Evolutionary conservation across 768 basidiomycete species (phyloP), one percentile per base, ranked within the genome.

Genomic region (Coprinellus micaceus): DNA sequence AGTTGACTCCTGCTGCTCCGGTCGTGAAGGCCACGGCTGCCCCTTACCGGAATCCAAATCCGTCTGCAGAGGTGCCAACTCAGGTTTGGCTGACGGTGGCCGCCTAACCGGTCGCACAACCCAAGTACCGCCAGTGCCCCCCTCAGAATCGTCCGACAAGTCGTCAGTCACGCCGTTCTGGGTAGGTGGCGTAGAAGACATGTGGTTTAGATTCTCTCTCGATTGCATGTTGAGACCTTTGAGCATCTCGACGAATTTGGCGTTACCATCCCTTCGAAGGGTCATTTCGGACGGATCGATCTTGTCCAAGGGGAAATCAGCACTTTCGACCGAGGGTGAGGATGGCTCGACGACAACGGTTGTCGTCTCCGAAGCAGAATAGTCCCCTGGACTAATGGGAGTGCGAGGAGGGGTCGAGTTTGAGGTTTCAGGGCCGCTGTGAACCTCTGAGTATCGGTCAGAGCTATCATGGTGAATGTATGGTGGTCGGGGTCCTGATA

Each of bases 341-440:
- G 66, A 66, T 15, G 71, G 62, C 22, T 66, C 69, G 29, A 61
- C 54, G 37, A 64, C 48, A 10, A 63, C 36, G 19, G 60, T 51
- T 39, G 62, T 61, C 39, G 59, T 61, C 29, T 60, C 62, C 15
- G 60, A 58, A 13, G 63, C 55, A 29, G 62, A 62, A 41, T 63
- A 62, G 24, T 73, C 70, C 7, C 71, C 69, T 40, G 81, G 77
- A 58, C 79, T 84, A 52, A 81, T 73, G 11, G 88, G 88, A 46
- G 86, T 88, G 36, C 80, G 81, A 47, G 86, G 84, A 25, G 86
- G 83, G 11, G 78, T 71, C 5, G 74, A 69, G 33, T 69, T 72
- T 15, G 73, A 70, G 5, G 74, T 74, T 56, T 84, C 82, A 25
- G 75, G 67, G 10, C 71, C 71, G 55, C 70, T 73, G 54, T 71